These are phyloP conservation scores for Amanita thiersii DNA, from an alignment of 768 basidiomycete genomes.

Conservation along the genomic window DNA sequence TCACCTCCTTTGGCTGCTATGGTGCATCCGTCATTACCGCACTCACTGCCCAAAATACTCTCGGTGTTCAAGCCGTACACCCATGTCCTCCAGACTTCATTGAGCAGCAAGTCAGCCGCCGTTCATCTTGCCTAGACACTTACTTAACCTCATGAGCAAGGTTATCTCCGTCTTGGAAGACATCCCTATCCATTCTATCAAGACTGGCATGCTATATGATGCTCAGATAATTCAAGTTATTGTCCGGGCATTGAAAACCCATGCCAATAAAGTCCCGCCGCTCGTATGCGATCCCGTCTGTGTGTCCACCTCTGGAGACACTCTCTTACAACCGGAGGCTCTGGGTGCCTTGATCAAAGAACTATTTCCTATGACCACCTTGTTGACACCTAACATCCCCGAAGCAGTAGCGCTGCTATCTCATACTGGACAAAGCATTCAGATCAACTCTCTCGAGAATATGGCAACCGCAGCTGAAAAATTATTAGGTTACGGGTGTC, in stretches of 20 bases:
- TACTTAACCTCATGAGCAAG: conserved; percentile 26
- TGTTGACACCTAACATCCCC: conserved; percentile 81
- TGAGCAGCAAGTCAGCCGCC: conserved; percentile 52
- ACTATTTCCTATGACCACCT: conserved; percentile 61
- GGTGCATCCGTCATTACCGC: conserved; percentile 81
- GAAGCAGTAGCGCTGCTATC: conserved; percentile 71
- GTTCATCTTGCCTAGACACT: neutral
- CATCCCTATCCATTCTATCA: conserved; percentile 63
- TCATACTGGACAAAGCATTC: conserved; percentile 15
- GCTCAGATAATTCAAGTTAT: conserved; percentile 44
- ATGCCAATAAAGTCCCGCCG: conserved; percentile 33
- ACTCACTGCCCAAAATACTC: conserved; percentile 84
- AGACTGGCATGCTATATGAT: conserved; percentile 86
- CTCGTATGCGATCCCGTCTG: conserved; percentile 87
- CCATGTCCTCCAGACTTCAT: conserved; percentile 65
- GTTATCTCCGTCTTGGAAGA: conserved; percentile 66
- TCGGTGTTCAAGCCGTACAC: conserved; percentile 71
- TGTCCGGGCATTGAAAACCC: conserved; percentile 36
- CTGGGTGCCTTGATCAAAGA: conserved; percentile 46
- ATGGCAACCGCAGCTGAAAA: conserved; percentile 52
- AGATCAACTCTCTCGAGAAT: conserved; percentile 41
- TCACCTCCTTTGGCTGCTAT: conserved; percentile 71
- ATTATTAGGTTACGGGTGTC: conserved; percentile 39
- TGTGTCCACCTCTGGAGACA: conserved; percentile 85
- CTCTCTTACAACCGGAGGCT: conserved; percentile 61